Percentiles rank a stretch among this genome's conserved stretches.
phyloP scores from a whole-genome alignment of 768 basidiomycete species.

The Kwoniella bestiolae region DNA sequence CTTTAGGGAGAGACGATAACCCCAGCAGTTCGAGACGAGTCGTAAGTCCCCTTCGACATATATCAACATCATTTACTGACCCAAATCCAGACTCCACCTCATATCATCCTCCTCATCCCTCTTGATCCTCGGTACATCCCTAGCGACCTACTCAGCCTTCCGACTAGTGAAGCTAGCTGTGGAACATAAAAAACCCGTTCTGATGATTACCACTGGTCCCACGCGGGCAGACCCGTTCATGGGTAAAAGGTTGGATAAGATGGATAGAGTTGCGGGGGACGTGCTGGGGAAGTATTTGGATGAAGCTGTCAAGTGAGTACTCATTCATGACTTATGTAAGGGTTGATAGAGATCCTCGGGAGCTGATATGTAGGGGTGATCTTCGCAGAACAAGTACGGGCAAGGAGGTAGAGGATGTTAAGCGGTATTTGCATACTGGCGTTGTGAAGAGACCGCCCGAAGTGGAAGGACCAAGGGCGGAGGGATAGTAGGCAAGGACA shows the following conservation, averaged over 20 bases:
- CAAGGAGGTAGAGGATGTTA: conserved; percentile 43
- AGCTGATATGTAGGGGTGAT: conserved; percentile 18
- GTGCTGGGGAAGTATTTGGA: conserved; percentile 68
- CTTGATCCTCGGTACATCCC: conserved; percentile 82
- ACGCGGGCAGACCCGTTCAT: conserved; percentile 72
- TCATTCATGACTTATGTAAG: background rate
- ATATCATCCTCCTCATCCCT: conserved; percentile 63
- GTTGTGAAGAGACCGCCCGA: conserved; percentile 49
- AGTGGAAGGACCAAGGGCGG: conserved; percentile 51
- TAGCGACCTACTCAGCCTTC: conserved; percentile 92
- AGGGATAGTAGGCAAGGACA: conserved; percentile 31
- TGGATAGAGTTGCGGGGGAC: conserved; percentile 75
- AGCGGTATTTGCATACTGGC: conserved; percentile 42
- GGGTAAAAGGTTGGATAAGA: conserved; percentile 71
- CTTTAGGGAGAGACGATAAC: conserved; percentile 76
- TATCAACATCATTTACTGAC: background rate
- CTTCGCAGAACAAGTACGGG: conserved; percentile 38
- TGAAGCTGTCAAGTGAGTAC: conserved; percentile 46
- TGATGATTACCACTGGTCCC: conserved; percentile 85
- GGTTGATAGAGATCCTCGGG: background rate
- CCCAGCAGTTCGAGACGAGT: conserved; percentile 67
- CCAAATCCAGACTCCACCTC: conserved; percentile 16
- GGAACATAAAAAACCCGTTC: conserved; percentile 72
- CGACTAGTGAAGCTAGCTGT: conserved; percentile 79
- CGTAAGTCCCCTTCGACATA: conserved; percentile 62